These are phyloP conservation scores for Cladophialophora chaetospira DNA, from an alignment of 2,329 filamentous ascomycete genomes.

Conservation along the genomic window DNA sequence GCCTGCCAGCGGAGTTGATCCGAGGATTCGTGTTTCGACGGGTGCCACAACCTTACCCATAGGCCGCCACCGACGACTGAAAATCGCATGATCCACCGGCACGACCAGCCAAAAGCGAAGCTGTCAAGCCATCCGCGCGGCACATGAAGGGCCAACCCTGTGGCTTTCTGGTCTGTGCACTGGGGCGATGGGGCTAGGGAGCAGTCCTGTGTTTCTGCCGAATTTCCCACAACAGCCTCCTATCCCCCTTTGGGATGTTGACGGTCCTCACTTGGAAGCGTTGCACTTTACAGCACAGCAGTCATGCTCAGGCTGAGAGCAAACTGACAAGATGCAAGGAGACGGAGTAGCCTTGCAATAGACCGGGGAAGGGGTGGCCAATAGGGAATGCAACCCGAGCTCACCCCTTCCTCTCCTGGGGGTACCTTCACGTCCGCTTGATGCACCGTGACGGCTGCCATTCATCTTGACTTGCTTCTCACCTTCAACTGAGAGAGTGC, in stretches of 20 bases:
- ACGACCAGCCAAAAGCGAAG: background rate
- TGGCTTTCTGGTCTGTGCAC: background rate
- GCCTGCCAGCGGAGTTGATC: background rate
- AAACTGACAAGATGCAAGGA: conserved; percentile 13
- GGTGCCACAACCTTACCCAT: background rate
- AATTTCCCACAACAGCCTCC: conserved; percentile 21
- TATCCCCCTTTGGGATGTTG: background rate
- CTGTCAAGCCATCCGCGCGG: background rate
- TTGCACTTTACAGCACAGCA: conserved; percentile 10
- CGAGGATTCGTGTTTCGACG: conserved; percentile 4
- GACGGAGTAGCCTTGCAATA: conserved; percentile 10
- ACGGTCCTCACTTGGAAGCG: background rate
- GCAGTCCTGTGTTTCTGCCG: conserved; percentile 23
- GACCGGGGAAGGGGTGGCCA: conserved; percentile 8
- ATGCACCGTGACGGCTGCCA: background rate
- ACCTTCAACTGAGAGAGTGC: conserved; percentile 2
- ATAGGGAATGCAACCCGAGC: conserved; percentile 1
- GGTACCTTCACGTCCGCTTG: background rate
- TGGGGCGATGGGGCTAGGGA: conserved; percentile 1
- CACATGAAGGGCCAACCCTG: background rate
- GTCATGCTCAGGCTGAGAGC: conserved; percentile 1
- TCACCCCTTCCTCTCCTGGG: conserved; percentile 2
- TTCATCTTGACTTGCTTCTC: conserved; percentile 7
- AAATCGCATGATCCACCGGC: background rate
- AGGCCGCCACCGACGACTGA: background rate